Percentiles rank a stretch among this genome's conserved stretches.
Evolutionary conservation across 148 eudicot species (phyloP).

Genomic region (Linanthus parryae): DNA sequence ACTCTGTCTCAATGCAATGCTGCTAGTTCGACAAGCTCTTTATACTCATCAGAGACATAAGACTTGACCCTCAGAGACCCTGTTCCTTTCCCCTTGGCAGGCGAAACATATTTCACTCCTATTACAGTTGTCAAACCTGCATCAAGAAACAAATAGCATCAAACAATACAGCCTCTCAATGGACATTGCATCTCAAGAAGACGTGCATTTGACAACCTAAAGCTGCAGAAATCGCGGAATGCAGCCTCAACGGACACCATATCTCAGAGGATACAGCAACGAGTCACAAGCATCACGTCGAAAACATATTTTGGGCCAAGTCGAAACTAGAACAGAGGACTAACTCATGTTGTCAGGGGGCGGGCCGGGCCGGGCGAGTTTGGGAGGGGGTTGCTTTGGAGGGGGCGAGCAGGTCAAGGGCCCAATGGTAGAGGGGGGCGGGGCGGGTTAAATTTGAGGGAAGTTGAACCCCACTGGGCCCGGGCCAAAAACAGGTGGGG

Average conservation of each 20-base stretch:
- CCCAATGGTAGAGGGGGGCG: no score
- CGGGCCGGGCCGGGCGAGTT: no score
- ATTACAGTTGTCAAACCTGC: slow-evolving; percentile 61
- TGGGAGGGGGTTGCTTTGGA: no score
- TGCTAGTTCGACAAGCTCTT: slow-evolving; percentile 44
- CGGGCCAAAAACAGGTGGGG: no score
- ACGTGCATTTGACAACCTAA: neutral
- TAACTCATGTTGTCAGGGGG: neutral
- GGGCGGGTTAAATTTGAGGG: no score
- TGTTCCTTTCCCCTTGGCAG: slow-evolving; percentile 27
- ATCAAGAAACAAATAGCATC: slow-evolving; percentile 8
- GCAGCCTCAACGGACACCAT: neutral
- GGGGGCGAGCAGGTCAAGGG: no score
- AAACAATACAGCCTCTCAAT: neutral
- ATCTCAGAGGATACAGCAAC: no score
- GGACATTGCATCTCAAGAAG: neutral
- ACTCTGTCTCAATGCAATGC: slow-evolving; percentile 51
- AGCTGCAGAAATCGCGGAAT: neutral
- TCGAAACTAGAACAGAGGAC: neutral
- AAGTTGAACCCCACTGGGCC: no score
- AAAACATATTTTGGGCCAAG: neutral
- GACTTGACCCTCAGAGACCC: slow-evolving; percentile 47
- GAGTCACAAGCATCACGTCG: no score
- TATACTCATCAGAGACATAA: slow-evolving; percentile 46
- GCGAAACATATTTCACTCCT: slow-evolving; percentile 64